These are phyloP conservation scores for Corinectria fuckeliana DNA, from an alignment of 2,329 filamentous ascomycete genomes.

Conservation along the genomic window DNA sequence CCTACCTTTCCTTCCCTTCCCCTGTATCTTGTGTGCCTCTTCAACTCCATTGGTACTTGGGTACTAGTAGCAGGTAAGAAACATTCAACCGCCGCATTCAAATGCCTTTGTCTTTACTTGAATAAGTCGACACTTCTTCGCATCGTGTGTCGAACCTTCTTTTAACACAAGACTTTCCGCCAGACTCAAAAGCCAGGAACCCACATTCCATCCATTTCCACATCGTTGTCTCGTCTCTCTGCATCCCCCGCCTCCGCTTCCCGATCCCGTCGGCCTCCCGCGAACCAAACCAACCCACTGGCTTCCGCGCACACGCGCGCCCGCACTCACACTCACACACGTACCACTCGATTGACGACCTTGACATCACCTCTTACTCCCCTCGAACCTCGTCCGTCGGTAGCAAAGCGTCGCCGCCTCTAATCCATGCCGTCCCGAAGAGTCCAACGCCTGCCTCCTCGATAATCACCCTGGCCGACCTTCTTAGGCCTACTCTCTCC, in stretches of 20 bases:
- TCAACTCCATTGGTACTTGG: slow-evolving; percentile 11
- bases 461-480: slow-evolving; percentile 18
- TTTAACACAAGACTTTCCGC: slow-evolving; percentile 22
- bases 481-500: slow-evolving; percentile 7
- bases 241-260: not conserved
- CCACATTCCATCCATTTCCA: slow-evolving; percentile 28
- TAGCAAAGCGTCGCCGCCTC: not conserved
- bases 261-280: not conserved
- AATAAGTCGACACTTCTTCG: slow-evolving; percentile 17
- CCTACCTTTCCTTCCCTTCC: too few relatives aligned
- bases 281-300: not conserved
- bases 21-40: not conserved
- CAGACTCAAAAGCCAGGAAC: slow-evolving; percentile 21
- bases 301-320: slow-evolving; percentile 19
- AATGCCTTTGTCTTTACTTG: too few relatives aligned
- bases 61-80: too few relatives aligned
- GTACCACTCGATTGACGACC: slow-evolving; percentile 3
- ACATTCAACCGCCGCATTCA: too few relatives aligned
- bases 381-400: not conserved
- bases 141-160: slow-evolving; percentile 25
- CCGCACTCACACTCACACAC: not conserved
- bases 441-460: slow-evolving; percentile 19
- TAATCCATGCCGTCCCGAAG: slow-evolving; percentile 26
- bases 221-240: slow-evolving; percentile 9
- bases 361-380: not conserved